phyloP scores from a whole-genome alignment of 129 eudicot genomes.

The Lonicera japonica region DNA sequence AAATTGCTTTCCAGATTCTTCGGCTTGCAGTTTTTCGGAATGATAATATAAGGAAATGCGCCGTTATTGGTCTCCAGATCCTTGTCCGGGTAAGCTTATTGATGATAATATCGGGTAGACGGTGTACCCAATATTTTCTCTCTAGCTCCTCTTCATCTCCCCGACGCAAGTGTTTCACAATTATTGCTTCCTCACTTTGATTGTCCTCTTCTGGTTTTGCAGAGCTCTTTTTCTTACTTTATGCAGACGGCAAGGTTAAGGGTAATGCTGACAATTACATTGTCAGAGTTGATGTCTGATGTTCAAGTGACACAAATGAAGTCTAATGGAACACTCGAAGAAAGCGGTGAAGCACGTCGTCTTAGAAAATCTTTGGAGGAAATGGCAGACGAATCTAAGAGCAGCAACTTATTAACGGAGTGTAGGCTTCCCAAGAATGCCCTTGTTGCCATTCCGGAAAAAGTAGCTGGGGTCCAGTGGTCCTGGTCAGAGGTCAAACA shows the following conservation, averaged over 20 bases:
- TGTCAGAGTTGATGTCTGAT: conserved; percentile 98
- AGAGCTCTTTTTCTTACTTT: conserved; percentile 91
- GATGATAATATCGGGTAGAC: neutral
- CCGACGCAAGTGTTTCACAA: neutral
- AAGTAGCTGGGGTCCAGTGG: conserved; percentile 58
- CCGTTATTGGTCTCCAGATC: conserved; percentile 91
- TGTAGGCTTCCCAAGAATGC: conserved; percentile 66
- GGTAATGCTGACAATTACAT: conserved; percentile 89
- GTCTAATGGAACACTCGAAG: conserved; percentile 96
- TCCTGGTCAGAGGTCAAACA: conserved; percentile 88
- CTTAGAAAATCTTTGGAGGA: conserved; percentile 87
- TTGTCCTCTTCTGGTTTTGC: conserved; percentile 22
- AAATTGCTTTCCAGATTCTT: conserved; percentile 94
- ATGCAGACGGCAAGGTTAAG: conserved; percentile 83
- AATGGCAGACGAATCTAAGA: conserved; percentile 80
- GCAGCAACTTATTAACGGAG: conserved; percentile 43
- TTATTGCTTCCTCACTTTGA: conserved; percentile 7
- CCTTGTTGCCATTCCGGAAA: conserved; percentile 48
- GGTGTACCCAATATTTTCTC: neutral
- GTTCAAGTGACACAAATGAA: conserved; percentile 97
- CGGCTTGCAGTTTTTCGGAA: conserved; percentile 94
- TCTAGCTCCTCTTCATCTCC: neutral
- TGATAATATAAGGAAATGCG: conserved; percentile 80
- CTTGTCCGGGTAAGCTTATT: conserved; percentile 69
- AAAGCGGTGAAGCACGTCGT: conserved; percentile 95